phyloP scores from a whole-genome alignment of 1,139 yeast genomes.

The Nadsonia starkeyi-henricii region DNA sequence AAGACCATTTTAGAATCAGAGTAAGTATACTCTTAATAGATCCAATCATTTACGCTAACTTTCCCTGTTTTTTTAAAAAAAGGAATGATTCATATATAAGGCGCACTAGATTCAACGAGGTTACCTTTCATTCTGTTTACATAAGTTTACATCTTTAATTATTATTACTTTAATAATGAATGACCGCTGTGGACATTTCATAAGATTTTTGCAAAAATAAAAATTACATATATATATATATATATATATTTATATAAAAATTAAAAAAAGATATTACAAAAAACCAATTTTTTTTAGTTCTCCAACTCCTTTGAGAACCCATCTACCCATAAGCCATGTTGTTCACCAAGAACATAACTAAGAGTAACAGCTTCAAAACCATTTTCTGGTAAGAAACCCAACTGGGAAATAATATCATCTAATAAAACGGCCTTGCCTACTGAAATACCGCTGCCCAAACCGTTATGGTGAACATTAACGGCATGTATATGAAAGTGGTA shows the following conservation, averaged over 20 bases:
- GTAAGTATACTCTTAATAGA: neutral
- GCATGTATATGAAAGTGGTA: slow-evolving; percentile 90
- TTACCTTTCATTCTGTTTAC: no score
- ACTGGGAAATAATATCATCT: slow-evolving; percentile 68
- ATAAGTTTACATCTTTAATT: no score
- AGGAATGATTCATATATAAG: no score
- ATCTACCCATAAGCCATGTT: slow-evolving; percentile 60
- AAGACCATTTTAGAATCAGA: slow-evolving; percentile 8
- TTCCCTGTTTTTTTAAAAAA: no score
- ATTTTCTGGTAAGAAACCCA: slow-evolving; percentile 36
- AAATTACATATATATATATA: no score
- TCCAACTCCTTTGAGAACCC: slow-evolving; percentile 4
- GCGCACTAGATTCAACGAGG: no score
- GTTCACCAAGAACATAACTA: slow-evolving; percentile 56
- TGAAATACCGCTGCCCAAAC: slow-evolving; percentile 40
- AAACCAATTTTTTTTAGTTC: neutral
- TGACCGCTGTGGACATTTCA: no score
- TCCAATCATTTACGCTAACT: no score
- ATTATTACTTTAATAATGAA: no score
- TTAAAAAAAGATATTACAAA: no score
- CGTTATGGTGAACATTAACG: slow-evolving; percentile 62
- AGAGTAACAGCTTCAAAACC: slow-evolving; percentile 37
- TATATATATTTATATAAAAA: no score
- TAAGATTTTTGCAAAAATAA: no score
- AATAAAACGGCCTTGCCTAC: slow-evolving; percentile 73